These are phyloP conservation scores for Ambrosia hybrid DNA, from an alignment of 140 eudicot genomes.

Conservation along the genomic window DNA sequence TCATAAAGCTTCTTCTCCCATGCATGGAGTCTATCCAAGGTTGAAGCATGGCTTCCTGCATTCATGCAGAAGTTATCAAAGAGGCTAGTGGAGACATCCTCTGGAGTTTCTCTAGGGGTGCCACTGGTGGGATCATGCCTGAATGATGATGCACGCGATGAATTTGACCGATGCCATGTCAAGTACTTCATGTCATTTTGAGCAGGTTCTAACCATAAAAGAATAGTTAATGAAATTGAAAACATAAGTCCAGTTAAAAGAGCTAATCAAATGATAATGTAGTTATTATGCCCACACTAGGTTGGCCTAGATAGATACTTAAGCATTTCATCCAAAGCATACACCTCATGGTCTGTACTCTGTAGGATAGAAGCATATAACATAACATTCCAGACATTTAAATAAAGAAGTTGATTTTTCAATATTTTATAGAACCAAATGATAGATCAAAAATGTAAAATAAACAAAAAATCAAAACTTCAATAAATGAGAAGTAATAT, in stretches of 20 bases:
- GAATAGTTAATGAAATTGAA: slow-evolving; percentile 11
- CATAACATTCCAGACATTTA: slow-evolving; percentile 3
- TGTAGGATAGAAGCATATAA: slow-evolving; percentile 11
- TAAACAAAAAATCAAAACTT: slow-evolving; percentile 3
- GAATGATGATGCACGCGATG: slow-evolving; percentile 94
- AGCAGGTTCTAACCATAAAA: slow-evolving; percentile 58
- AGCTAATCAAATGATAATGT: slow-evolving; percentile 9
- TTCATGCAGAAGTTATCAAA: slow-evolving; percentile 77
- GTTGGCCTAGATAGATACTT: too few species aligned
- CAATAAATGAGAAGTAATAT: neutral
- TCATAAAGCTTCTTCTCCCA: slow-evolving; percentile 98
- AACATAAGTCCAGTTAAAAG: neutral
- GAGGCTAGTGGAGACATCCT: slow-evolving; percentile 53
- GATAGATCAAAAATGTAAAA: slow-evolving; percentile 6
- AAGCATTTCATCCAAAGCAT: neutral
- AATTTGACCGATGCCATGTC: slow-evolving; percentile 89
- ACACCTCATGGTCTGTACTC: neutral
- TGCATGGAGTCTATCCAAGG: slow-evolving; percentile 83
- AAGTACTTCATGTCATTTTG: slow-evolving; percentile 74
- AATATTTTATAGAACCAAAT: slow-evolving; percentile 1
- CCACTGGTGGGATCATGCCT: slow-evolving; percentile 65
- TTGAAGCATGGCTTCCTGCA: slow-evolving; percentile 97
- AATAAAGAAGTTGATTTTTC: neutral
- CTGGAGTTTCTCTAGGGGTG: slow-evolving; percentile 51
- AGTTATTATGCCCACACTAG: neutral